Evolutionary conservation across 495 filamentous ascomycete genomes (phyloP), one percentile per base, ranked within the genome.

Genomic region (Oleoguttula mirabilis): DNA sequence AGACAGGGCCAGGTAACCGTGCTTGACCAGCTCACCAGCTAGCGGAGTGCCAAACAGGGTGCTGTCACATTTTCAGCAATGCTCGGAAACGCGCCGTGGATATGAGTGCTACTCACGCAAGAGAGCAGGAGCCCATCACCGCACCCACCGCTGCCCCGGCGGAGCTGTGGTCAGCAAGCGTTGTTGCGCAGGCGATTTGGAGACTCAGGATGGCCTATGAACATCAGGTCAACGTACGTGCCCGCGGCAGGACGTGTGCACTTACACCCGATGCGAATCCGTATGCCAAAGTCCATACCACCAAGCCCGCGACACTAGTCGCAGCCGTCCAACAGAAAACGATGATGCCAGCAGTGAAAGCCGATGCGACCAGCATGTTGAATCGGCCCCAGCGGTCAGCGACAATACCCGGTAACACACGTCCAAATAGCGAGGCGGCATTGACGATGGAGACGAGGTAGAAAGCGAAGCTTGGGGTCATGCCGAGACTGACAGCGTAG

Each of bases 391-490:
- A 63, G 33, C 64, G 66, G 45, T 80, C 74, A 0, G 70, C 68
- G 3, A 77, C 31, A 1, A 72, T 39, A 3, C 73, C 71, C 0
- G 71, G 73, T 15, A 79, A 60, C 23, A 77, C 63, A 14, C 75
- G 66, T 1, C 76, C 75, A 47, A 74, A 68, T 5, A 66, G 66
- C 0, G 74, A 76, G 4, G 58, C 54, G 16, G 21, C 56, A 40
- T 61, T 61, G 15, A 55, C 15, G 17, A 53, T 57, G 7, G 56
- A 34, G n/a, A 57, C 37, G 4, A 61, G 37, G 39, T 59, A 57
- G 22, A 67, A 68, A 21, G 71, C 65, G 0, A 79, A 54, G 4
- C 61, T 60, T 4, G 55, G 24, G 3, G 63, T 53, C 55, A 77
- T 64, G n/a, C 72, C 71, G 4, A 59, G 47, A 0, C 41, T 45